Conservation (phyloP, 495 filamentous ascomycete species). For the Amorphotheca resinae region DNA sequence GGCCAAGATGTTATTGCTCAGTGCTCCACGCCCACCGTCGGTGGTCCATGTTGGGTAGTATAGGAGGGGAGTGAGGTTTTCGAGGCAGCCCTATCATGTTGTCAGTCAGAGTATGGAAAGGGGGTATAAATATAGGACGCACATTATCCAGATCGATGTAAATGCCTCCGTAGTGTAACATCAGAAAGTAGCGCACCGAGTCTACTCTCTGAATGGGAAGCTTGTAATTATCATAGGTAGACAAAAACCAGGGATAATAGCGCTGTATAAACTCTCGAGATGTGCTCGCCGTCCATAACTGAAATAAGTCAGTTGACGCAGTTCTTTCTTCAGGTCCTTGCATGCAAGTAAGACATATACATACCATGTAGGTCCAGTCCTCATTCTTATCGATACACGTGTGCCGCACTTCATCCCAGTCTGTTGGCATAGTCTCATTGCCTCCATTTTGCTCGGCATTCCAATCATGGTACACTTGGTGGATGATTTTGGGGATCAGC, state of each 20-base stretch:
- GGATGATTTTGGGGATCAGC: conserved; percentile 76
- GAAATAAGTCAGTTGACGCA: no score
- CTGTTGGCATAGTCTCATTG: conserved; percentile 51
- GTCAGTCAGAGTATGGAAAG: conserved; percentile 2
- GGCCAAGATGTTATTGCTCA: conserved; percentile 80
- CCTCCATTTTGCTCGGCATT: conserved; percentile 19
- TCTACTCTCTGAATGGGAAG: conserved; percentile 76
- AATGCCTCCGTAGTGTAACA: conserved; percentile 71
- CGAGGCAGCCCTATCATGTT: conserved; percentile 50
- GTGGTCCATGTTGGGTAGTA: conserved; percentile 70
- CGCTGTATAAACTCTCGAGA: conserved; percentile 16
- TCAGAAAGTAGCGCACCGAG: conserved; percentile 69
- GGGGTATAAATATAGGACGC: conserved; percentile 19
- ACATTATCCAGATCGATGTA: conserved; percentile 88
- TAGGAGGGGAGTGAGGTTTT: conserved; percentile 63
- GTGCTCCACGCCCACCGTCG: conserved; percentile 63
- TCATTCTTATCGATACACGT: conserved; percentile 61
- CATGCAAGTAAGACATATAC: no score
- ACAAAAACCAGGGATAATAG: conserved; percentile 73
- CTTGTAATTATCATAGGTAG: conserved; percentile 63
- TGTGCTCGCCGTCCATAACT: conserved; percentile 9
- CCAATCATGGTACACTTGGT: conserved; percentile 70
- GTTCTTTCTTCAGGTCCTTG: no score
- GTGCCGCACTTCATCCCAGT: conserved; percentile 59
- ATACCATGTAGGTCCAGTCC: conserved; percentile 68